A percentile compares a stretch with the other conserved stretches of the same genome.
phyloP scores from a whole-genome alignment of 1,139 yeast species.

The Dujonia santamariae region DNA sequence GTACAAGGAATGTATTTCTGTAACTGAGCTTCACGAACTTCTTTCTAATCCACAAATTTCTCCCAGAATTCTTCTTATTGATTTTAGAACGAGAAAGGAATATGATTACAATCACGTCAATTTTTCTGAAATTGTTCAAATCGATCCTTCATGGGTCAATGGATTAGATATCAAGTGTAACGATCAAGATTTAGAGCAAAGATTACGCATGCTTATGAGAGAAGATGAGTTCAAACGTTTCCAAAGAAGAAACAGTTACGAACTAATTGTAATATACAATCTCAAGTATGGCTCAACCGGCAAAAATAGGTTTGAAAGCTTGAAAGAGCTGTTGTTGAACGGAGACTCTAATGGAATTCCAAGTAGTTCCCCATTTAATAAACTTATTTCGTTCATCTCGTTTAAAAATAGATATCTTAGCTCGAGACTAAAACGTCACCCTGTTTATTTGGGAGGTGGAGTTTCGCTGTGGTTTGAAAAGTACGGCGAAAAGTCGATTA shows the following conservation, averaged over 20 bases:
- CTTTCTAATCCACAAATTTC: constrained; percentile 8
- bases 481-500: constrained; percentile 30
- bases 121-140: constrained; percentile 54
- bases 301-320: constrained; percentile 26
- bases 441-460: constrained; percentile 41
- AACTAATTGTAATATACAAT: constrained; percentile 63
- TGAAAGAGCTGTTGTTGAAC: constrained; percentile 19
- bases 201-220: constrained; percentile 53
- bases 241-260: constrained; percentile 50
- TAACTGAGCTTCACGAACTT: constrained; percentile 21
- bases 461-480: constrained; percentile 34
- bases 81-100: constrained; percentile 58
- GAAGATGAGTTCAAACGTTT: constrained; percentile 51
- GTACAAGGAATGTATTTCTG: constrained; percentile 23
- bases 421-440: constrained; percentile 30
- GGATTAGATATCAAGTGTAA: constrained; percentile 29
- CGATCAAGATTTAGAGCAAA: constrained; percentile 59
- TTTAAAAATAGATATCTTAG: constrained; percentile 35
- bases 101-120: constrained; percentile 61
- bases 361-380: constrained; percentile 42
- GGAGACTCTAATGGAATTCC: constrained; percentile 23
- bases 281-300: constrained; percentile 26
- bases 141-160: constrained; percentile 59
- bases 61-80: constrained; percentile 50
- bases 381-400: constrained; percentile 53